Base-by-base conservation (phyloP, 768 basidiomycete species). In the Podaxis mareebaensis region DNA sequence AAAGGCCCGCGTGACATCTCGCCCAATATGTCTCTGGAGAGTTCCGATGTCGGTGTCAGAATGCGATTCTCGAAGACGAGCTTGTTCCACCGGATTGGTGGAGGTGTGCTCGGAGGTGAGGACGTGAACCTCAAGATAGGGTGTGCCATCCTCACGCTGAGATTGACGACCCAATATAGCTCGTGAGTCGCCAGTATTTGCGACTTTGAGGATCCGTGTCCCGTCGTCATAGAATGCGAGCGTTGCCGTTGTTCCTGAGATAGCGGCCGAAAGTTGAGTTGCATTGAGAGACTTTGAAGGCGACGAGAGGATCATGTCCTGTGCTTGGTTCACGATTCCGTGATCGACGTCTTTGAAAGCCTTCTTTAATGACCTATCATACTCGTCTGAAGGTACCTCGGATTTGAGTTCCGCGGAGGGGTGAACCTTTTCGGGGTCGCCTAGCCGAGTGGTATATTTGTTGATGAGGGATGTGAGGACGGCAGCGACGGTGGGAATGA, bases 101-200 rank as follows among this genome's bases (percentile, higher is more conserved):
- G 72, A 74, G 24, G 72, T 73, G 60, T 82, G 79, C 42, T 80
- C 80, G 7, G 70, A 61, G 22, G 78, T 74, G 60, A 83, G 75
- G 22, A 78, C 70, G 49, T 76, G 77, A 1, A 77, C 75, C 28
- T 76, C 74, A 66, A 55, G 13, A 36, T 55, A 55, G 4, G 11
- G 42, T 13, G 53, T 55, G 5, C 77, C 76, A 42, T 74, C 64
- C 26, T 68, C 64, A 38, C 65, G 58, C 1, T 51, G 53, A 2
- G 42, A 61, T 1, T 68, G 72, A 13, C 79, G 71, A 6, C 81
- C 81, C 7, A 81, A 69, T 3, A 82, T 73, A 5, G 78, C 81
- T 15, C 80, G 78, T 33, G 74, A 75, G 66, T 81, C 76, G 2
- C 81, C 80, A 5, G 80, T 73, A 30, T 75, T 68, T 2, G 77